Evolutionary conservation across 2,329 filamentous ascomycete genomes (phyloP).

Genomic region (Ciborinia camelliae): DNA sequence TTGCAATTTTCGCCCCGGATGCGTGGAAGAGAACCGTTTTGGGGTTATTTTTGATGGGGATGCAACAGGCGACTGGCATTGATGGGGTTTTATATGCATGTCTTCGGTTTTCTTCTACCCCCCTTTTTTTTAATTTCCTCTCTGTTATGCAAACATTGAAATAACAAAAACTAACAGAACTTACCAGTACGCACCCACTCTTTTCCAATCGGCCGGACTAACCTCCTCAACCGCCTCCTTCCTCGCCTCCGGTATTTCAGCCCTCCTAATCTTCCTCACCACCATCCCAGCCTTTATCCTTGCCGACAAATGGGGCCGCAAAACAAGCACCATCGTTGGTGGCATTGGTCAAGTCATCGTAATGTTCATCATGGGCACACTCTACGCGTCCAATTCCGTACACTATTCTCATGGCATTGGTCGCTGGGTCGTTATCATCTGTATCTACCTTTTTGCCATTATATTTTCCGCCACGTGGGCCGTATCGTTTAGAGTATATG

Average conservation of each 20-base stretch:
- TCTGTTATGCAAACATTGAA: background rate
- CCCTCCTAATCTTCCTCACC: slow-evolving; percentile 54
- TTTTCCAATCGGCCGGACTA: slow-evolving; percentile 59
- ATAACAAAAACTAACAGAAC: slow-evolving; percentile 1
- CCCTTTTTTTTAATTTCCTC: background rate
- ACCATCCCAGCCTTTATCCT: slow-evolving; percentile 55
- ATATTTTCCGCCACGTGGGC: slow-evolving; percentile 51
- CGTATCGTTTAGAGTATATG: slow-evolving; percentile 54
- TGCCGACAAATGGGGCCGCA: slow-evolving; percentile 56
- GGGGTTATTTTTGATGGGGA: slow-evolving; percentile 55
- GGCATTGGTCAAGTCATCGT: slow-evolving; percentile 48
- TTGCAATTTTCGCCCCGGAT: slow-evolving; percentile 39
- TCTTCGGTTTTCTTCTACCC: slow-evolving; percentile 17
- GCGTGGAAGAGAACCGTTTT: slow-evolving; percentile 49
- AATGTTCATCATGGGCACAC: slow-evolving; percentile 52
- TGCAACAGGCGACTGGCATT: slow-evolving; percentile 60
- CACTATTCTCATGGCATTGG: slow-evolving; percentile 41
- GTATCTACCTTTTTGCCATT: slow-evolving; percentile 49
- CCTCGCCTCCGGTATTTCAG: slow-evolving; percentile 59
- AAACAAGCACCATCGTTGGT: slow-evolving; percentile 51
- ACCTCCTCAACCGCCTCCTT: slow-evolving; percentile 52
- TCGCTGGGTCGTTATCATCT: slow-evolving; percentile 50
- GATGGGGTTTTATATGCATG: slow-evolving; percentile 59
- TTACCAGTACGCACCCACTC: slow-evolving; percentile 56
- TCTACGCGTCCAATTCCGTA: slow-evolving; percentile 50